These are phyloP conservation scores for Xylaria longipes DNA, from an alignment of 495 filamentous ascomycete genomes.

Conservation along the genomic window DNA sequence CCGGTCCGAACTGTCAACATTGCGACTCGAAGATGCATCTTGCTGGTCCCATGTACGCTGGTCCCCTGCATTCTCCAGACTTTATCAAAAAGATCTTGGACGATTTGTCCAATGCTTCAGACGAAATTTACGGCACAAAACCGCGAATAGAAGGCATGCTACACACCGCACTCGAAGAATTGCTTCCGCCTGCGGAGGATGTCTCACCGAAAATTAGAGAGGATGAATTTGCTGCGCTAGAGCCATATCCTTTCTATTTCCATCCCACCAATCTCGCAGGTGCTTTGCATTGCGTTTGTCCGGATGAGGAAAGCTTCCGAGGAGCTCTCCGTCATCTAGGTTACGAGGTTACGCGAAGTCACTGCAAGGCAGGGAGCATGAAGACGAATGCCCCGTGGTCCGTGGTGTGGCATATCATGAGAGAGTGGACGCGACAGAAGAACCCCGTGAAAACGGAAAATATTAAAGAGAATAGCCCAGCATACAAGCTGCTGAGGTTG, in stretches of 20 bases:
- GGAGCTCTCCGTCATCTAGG: slow-evolving; percentile 82
- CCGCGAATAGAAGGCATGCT: slow-evolving; percentile 90
- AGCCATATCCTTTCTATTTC: slow-evolving; percentile 86
- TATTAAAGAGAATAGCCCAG: slow-evolving; percentile 71
- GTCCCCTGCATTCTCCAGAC: slow-evolving; percentile 79
- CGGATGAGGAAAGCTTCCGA: slow-evolving; percentile 71
- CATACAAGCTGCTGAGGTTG: slow-evolving; percentile 63
- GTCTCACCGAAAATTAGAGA: slow-evolving; percentile 41
- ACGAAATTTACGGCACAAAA: slow-evolving; percentile 75
- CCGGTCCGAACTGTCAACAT: slow-evolving; percentile 70
- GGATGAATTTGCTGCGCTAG: slow-evolving; percentile 62
- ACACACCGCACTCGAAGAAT: slow-evolving; percentile 81
- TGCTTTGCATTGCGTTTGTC: slow-evolving; percentile 76
- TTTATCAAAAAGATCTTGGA: slow-evolving; percentile 81
- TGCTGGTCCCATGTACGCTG: slow-evolving; percentile 92
- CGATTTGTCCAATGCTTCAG: slow-evolving; percentile 65
- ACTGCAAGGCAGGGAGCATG: slow-evolving; percentile 85
- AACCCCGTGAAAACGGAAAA: slow-evolving; percentile 72
- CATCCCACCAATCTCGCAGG: slow-evolving; percentile 73
- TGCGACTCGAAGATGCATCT: slow-evolving; percentile 88
- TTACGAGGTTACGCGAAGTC: slow-evolving; percentile 80
- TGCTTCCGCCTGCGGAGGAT: slow-evolving; percentile 43
- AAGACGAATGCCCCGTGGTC: slow-evolving; percentile 90
- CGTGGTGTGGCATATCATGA: slow-evolving; percentile 91
- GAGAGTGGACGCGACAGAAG: slow-evolving; percentile 84